These are phyloP conservation scores for Phaseolus lunatus DNA, from an alignment of 306 rosid species.

Conservation along the genomic window DNA sequence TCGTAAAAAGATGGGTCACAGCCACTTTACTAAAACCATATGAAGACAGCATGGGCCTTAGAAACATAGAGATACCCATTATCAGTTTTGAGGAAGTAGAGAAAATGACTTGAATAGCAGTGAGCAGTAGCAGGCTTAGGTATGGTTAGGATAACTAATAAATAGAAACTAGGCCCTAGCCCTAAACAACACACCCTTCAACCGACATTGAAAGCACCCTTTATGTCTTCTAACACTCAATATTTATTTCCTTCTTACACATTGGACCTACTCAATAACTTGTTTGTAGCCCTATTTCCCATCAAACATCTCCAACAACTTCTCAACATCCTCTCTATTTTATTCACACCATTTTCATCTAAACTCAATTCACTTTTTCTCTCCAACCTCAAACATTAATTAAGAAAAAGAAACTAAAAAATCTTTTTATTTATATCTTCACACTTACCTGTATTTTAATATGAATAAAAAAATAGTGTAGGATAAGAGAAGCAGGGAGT, in stretches of 20 bases:
- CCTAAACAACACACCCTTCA: neutral
- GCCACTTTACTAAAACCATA: neutral
- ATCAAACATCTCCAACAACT: neutral
- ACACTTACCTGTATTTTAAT: too few species aligned
- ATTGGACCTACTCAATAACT: neutral
- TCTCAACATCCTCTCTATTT: neutral
- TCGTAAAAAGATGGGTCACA: neutral
- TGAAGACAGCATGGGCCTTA: neutral
- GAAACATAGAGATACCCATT: neutral
- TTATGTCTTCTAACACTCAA: neutral
- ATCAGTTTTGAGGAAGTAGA: neutral
- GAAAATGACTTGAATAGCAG: neutral
- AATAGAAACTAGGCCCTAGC: neutral
- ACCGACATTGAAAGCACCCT: conserved; percentile 9
- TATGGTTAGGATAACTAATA: conserved; percentile 5
- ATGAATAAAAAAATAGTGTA: too few species aligned
- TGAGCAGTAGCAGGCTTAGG: conserved; percentile 1
- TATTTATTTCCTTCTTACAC: neutral
- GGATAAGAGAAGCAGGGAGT: too few species aligned
- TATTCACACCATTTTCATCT: neutral
- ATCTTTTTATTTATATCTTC: too few species aligned
- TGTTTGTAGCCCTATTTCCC: neutral
- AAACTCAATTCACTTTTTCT: too few species aligned
- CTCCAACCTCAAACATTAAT: too few species aligned
- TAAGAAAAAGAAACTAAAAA: too few species aligned